Conservation (phyloP, 495 filamentous ascomycete species). For the Amphirosellinia nigrospora region DNA sequence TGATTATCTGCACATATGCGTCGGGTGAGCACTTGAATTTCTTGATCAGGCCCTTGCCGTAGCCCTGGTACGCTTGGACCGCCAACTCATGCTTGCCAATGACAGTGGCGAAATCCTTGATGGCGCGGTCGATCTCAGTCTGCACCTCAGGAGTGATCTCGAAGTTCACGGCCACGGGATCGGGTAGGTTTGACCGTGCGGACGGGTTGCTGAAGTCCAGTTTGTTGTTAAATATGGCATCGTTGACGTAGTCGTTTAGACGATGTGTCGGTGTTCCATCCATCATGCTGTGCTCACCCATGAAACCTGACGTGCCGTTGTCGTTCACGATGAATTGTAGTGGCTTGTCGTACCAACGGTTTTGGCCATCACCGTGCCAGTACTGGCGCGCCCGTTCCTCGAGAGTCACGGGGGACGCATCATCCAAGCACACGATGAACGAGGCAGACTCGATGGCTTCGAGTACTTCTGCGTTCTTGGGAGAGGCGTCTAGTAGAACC, state of each 20-base stretch:
- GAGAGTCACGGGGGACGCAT: constrained; percentile 88
- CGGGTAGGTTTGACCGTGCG: constrained; percentile 82
- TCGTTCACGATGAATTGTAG: constrained; percentile 98
- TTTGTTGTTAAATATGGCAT: constrained; percentile 87
- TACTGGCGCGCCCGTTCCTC: constrained; percentile 95
- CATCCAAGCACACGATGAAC: constrained; percentile 93
- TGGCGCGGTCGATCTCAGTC: constrained; percentile 75
- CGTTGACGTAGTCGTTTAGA: constrained; percentile 91
- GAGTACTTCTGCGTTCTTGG: constrained; percentile 76
- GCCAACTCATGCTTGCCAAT: constrained; percentile 89
- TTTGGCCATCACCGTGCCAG: constrained; percentile 96
- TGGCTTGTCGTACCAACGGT: constrained; percentile 99
- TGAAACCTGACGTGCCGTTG: constrained; percentile 97
- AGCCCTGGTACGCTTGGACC: constrained; percentile 94
- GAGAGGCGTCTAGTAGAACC: constrained; percentile 72
- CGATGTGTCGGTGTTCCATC: constrained; percentile 97
- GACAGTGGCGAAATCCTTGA: constrained; percentile 74
- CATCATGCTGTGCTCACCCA: constrained; percentile 99
- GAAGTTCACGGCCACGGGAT: constrained; percentile 80
- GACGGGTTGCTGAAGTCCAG: constrained; percentile 79
- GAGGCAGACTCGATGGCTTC: constrained; percentile 87
- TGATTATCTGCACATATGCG: constrained; percentile 97
- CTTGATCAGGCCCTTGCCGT: constrained; percentile 99
- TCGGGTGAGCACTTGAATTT: constrained; percentile 99
- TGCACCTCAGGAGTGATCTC: constrained; percentile 72